phyloP scores from a whole-genome alignment of 2,329 filamentous ascomycete genomes.

The Penicillium brasilianum region DNA sequence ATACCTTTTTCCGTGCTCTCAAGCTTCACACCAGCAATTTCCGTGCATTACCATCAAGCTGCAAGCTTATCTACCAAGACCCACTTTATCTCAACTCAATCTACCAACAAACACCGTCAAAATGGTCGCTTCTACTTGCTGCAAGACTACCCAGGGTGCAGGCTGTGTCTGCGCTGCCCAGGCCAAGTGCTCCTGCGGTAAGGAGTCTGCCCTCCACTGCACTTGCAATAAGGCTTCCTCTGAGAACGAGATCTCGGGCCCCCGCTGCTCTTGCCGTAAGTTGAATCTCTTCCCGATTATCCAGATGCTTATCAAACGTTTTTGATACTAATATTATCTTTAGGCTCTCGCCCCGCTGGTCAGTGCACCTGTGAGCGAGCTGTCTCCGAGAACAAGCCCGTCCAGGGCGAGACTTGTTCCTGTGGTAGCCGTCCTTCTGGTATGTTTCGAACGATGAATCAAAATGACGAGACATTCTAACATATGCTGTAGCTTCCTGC shows the following conservation, averaged over 20 bases:
- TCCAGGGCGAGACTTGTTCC: slow-evolving; percentile 67
- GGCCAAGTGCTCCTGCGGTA: slow-evolving; percentile 82
- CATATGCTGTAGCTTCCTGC: slow-evolving; percentile 62
- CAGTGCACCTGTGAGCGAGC: slow-evolving; percentile 81
- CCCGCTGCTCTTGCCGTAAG: slow-evolving; percentile 80
- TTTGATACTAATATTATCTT: slow-evolving; percentile 12
- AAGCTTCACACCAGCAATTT: background rate
- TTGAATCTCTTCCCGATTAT: slow-evolving; percentile 30
- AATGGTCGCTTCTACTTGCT: slow-evolving; percentile 60
- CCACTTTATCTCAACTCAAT: slow-evolving; percentile 13
- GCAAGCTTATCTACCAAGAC: slow-evolving; percentile 7
- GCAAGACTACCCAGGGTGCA: slow-evolving; percentile 59
- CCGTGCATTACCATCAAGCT: background rate
- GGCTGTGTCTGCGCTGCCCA: slow-evolving; percentile 64
- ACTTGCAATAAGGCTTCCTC: slow-evolving; percentile 74
- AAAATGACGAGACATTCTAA: slow-evolving; percentile 16
- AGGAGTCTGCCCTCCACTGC: slow-evolving; percentile 85
- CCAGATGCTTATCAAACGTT: background rate
- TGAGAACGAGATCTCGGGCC: slow-evolving; percentile 76
- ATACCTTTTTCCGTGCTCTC: background rate
- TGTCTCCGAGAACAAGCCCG: slow-evolving; percentile 68
- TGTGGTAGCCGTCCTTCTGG: slow-evolving; percentile 77
- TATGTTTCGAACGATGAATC: slow-evolving; percentile 49
- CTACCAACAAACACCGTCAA: slow-evolving; percentile 29
- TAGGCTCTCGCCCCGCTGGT: slow-evolving; percentile 73